These are phyloP conservation scores for Solidago caesia DNA, from an alignment of 129 eudicot genomes.

Conservation along the genomic window DNA sequence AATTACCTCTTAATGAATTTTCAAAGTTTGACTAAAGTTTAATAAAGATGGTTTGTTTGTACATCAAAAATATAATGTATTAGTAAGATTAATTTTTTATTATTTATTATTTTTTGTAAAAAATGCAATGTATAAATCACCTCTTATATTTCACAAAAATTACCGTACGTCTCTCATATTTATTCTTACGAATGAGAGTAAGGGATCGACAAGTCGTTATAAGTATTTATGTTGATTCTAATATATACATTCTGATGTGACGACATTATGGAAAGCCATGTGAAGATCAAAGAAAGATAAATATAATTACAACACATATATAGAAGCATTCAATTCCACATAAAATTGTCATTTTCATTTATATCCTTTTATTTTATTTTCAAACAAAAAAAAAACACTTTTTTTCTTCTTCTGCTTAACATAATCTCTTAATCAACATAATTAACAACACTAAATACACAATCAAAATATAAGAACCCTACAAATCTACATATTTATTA, in stretches of 20 bases:
- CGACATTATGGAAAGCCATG: conserved; percentile 22
- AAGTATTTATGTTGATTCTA: conserved; percentile 8
- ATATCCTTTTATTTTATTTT: not conserved
- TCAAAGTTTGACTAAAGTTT: too few species aligned
- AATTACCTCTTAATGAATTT: too few species aligned
- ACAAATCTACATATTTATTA: conserved; percentile 17
- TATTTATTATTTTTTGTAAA: too few species aligned
- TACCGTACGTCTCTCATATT: not conserved
- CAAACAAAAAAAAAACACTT: not conserved
- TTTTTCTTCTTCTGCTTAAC: not conserved
- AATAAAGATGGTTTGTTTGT: too few species aligned
- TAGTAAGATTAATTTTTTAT: too few species aligned
- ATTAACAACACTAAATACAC: not conserved
- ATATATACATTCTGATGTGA: conserved; percentile 17
- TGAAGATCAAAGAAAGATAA: conserved; percentile 4
- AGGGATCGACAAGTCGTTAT: not conserved
- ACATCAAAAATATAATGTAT: too few species aligned
- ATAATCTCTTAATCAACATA: not conserved
- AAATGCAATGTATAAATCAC: too few species aligned
- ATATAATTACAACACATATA: conserved; percentile 1
- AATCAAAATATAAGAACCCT: not conserved
- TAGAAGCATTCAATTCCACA: conserved; percentile 18
- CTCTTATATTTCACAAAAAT: too few species aligned
- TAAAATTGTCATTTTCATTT: conserved; percentile 17
- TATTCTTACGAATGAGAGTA: not conserved